Percentiles rank a stretch among this genome's conserved stretches.
phyloP scores from a whole-genome alignment of 371 early-diverging fungal genomes.

The Mucor racemosus region DNA sequence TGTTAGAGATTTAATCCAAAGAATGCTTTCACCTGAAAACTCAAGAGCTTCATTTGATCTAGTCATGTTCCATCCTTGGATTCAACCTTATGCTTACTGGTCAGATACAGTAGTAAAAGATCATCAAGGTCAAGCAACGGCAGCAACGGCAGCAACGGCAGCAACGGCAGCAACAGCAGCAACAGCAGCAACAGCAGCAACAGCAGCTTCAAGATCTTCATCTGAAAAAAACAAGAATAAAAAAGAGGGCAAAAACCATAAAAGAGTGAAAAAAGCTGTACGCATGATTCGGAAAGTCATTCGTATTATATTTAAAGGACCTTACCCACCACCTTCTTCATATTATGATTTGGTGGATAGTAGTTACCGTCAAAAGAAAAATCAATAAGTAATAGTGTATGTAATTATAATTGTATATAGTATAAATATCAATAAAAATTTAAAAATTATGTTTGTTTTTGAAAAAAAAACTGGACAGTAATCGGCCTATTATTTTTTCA shows the following conservation, averaged over 20 bases:
- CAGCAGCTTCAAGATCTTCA: neutral
- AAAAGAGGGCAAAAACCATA: neutral
- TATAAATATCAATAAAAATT: neutral
- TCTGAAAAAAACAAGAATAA: constrained; percentile 7
- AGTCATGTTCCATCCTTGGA: constrained; percentile 52
- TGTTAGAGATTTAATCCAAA: constrained; percentile 44
- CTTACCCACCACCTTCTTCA: constrained; percentile 40
- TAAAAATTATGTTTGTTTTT: no score
- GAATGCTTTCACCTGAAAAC: constrained; percentile 44
- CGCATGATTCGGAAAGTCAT: constrained; percentile 19
- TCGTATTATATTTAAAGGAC: constrained; percentile 35
- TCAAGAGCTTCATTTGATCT: constrained; percentile 44
- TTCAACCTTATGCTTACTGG: constrained; percentile 31
- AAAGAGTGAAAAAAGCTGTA: constrained; percentile 8
- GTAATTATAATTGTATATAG: neutral
- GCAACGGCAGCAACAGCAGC: neutral
- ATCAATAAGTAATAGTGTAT: constrained; percentile 8
- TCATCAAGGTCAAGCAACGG: neutral
- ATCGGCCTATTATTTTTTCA: no score
- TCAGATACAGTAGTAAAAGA: neutral
- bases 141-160: neutral
- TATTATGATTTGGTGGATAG: constrained; percentile 13
- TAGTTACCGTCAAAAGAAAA: neutral
- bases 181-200: neutral
- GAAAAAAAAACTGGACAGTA: no score